Evolutionary conservation across 257 asterid genomes (phyloP).

Genomic region (Thymus mandschuricus): DNA sequence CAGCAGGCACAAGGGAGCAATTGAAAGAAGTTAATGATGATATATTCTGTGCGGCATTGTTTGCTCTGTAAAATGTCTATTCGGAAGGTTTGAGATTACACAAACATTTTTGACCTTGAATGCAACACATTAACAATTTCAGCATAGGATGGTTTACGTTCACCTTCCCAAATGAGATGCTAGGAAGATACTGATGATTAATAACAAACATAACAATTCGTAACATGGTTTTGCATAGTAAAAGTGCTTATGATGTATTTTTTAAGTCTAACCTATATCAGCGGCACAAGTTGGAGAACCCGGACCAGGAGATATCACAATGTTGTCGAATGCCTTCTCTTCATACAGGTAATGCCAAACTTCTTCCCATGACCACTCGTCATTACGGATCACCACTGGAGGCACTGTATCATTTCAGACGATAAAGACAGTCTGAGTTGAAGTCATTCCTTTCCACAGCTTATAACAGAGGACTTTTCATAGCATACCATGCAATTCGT

Average conservation of each 20-base stretch:
- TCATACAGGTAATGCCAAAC: constrained; percentile 68
- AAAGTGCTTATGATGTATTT: constrained; percentile 2
- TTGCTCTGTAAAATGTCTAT: not conserved
- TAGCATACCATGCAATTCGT: too few species aligned
- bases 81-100: not conserved
- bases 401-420: constrained; percentile 65
- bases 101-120: not conserved
- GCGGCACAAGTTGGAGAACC: constrained; percentile 91
- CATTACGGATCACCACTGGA: constrained; percentile 90
- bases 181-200: not conserved
- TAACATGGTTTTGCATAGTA: not conserved
- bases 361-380: constrained; percentile 97
- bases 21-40: not conserved
- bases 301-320: constrained; percentile 99
- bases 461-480: not conserved
- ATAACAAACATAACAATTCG: not conserved
- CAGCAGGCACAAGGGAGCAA: not conserved
- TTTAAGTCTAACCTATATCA: constrained; percentile 71
- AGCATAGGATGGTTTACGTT: constrained; percentile 1
- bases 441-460: constrained; percentile 16
- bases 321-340: constrained; percentile 84
- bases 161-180: constrained; percentile 1
- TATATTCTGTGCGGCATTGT: constrained; percentile 10
- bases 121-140: constrained; percentile 1
- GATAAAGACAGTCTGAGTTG: constrained; percentile 5